phyloP scores from a whole-genome alignment of 2,329 filamentous ascomycete genomes.

The Botrytis squamosa region DNA sequence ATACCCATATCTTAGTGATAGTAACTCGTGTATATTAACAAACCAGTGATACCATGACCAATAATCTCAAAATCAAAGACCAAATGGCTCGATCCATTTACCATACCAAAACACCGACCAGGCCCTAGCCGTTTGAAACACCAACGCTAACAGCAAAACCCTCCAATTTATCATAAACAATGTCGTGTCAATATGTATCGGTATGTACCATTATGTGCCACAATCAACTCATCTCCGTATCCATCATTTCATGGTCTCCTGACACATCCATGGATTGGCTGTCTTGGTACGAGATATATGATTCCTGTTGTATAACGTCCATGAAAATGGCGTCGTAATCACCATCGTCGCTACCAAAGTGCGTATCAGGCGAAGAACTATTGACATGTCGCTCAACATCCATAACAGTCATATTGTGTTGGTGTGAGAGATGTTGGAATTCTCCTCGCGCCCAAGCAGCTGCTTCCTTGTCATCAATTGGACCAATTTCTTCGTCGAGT shows the following conservation, averaged over 20 bases:
- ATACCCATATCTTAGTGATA: constrained; percentile 20
- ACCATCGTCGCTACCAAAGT: constrained; percentile 50
- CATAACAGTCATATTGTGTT: constrained; percentile 8
- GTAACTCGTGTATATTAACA: constrained; percentile 16
- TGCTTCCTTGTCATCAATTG: constrained; percentile 2
- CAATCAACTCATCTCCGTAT: constrained; percentile 21
- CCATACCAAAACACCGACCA: constrained; percentile 15
- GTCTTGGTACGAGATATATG: constrained; percentile 25
- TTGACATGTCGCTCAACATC: constrained; percentile 16
- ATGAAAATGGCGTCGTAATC: constrained; percentile 66
- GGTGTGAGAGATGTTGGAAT: constrained; percentile 5
- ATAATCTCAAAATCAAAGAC: not conserved
- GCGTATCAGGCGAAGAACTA: constrained; percentile 25
- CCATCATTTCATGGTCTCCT: constrained; percentile 27
- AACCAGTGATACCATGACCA: constrained; percentile 22
- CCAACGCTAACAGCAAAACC: constrained; percentile 30
- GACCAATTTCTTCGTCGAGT: constrained; percentile 21
- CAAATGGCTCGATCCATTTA: not conserved
- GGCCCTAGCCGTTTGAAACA: constrained; percentile 26
- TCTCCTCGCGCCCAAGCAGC: not conserved
- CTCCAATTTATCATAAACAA: not conserved
- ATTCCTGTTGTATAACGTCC: constrained; percentile 56
- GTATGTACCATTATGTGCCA: not conserved
- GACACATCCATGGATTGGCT: not conserved
- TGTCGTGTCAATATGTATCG: constrained; percentile 3